Evolutionary conservation across 2,329 filamentous ascomycete species (phyloP).

Genomic region (Scytalidium sp.): DNA sequence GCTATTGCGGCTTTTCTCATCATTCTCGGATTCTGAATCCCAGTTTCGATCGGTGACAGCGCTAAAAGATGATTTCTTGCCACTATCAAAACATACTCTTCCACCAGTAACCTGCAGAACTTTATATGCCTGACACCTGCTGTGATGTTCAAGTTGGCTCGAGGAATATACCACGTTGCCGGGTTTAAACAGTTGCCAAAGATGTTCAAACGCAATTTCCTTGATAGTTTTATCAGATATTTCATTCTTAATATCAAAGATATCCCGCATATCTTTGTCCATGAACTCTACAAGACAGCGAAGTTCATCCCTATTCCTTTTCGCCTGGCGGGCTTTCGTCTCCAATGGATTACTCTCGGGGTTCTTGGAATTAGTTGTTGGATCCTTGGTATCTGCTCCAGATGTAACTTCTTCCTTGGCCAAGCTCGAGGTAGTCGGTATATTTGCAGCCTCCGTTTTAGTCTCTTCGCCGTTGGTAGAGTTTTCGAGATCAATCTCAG

Average conservation of each 20-base stretch:
- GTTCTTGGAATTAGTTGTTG: background rate
- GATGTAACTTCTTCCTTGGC: no score
- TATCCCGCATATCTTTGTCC: background rate
- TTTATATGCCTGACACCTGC: background rate
- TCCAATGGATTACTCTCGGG: background rate
- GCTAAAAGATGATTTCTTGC: background rate
- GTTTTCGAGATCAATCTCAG: background rate
- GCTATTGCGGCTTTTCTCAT: background rate
- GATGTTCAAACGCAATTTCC: background rate
- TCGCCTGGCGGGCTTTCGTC: background rate
- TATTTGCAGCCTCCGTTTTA: background rate
- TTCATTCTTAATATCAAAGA: background rate
- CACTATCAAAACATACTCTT: background rate
- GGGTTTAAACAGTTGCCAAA: background rate
- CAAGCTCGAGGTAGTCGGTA: background rate
- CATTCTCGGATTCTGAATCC: background rate
- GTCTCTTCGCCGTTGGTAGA: background rate
- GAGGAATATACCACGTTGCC: background rate
- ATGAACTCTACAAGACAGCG: background rate
- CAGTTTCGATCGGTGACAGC: background rate
- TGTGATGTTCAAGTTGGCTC: background rate
- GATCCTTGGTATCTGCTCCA: no score
- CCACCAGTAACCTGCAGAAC: background rate
- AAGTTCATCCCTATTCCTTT: background rate
- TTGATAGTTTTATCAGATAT: background rate